A percentile compares a stretch with the other conserved stretches of the same genome.
These are phyloP conservation scores for Pestalotiopsis fici DNA, from an alignment of 2,329 filamentous ascomycete species.

Conservation along the genomic window DNA sequence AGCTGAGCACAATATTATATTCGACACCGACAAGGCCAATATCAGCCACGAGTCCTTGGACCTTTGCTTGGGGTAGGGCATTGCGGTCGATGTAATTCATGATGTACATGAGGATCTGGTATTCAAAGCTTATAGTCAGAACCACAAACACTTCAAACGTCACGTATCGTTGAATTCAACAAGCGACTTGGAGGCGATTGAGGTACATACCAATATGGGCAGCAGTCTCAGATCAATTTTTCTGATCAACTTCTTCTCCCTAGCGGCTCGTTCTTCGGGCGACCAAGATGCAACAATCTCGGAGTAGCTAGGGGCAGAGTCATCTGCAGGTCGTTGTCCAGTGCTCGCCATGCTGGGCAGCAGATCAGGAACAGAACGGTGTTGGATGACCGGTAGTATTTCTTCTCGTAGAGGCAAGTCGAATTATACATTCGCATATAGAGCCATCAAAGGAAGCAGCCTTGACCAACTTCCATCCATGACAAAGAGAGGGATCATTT, in stretches of 20 bases:
- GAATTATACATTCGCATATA: no score
- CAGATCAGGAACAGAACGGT: no score
- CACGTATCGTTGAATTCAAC: not conserved
- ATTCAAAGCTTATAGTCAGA: not conserved
- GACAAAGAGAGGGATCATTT: not conserved
- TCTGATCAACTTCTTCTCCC: slow-evolving; percentile 52
- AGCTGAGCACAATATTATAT: slow-evolving; percentile 33
- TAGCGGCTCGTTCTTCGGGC: slow-evolving; percentile 38
- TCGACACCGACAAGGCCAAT: slow-evolving; percentile 38
- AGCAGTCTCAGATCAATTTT: slow-evolving; percentile 61
- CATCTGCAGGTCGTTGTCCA: not conserved
- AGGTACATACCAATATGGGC: slow-evolving; percentile 50
- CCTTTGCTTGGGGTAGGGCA: slow-evolving; percentile 33
- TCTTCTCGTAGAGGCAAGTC: no score
- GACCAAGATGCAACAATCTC: slow-evolving; percentile 20
- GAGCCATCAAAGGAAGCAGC: no score
- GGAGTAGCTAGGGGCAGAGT: slow-evolving; percentile 14
- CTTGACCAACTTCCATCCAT: not conserved
- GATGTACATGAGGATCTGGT: slow-evolving; percentile 55
- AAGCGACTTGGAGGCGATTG: not conserved
- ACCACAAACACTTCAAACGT: not conserved
- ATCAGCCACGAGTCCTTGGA: slow-evolving; percentile 46
- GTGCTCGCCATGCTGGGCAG: not conserved
- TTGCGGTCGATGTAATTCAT: slow-evolving; percentile 57
- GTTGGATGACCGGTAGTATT: not conserved